phyloP scores from a whole-genome alignment of 768 basidiomycete genomes.

The Megacollybia marginata region DNA sequence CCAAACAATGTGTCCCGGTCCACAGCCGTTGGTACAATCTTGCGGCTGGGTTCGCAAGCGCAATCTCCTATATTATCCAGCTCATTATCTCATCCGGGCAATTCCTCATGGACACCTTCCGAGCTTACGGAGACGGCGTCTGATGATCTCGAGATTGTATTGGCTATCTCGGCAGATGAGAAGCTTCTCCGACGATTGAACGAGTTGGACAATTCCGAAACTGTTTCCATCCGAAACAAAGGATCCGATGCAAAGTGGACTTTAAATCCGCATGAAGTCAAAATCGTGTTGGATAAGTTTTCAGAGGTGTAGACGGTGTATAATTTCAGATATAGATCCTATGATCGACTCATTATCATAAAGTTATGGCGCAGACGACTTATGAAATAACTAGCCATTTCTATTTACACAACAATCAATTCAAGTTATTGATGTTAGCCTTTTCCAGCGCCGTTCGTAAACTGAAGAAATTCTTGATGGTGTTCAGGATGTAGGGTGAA shows the following conservation, averaged over 20 bases:
- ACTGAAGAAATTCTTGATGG: background rate
- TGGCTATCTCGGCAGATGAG: constrained; percentile 71
- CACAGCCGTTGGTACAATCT: constrained; percentile 75
- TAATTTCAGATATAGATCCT: too few species aligned
- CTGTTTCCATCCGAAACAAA: constrained; percentile 59
- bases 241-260: constrained; percentile 80
- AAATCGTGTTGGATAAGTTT: constrained; percentile 6
- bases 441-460: constrained; percentile 6
- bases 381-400: too few species aligned
- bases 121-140: constrained; percentile 22
- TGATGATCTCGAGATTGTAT: constrained; percentile 47
- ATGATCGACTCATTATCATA: too few species aligned
- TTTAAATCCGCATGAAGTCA: constrained; percentile 29
- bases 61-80: background rate
- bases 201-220: constrained; percentile 67
- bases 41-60: constrained; percentile 43
- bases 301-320: background rate
- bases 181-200: constrained; percentile 69
- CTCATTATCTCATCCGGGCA: background rate
- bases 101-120: constrained; percentile 29
- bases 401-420: too few species aligned
- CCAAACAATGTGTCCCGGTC: constrained; percentile 80
- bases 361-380: too few species aligned
- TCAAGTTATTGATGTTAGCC: background rate
- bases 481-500: background rate